Percentiles rank a stretch among this genome's conserved stretches.
phyloP scores from a whole-genome alignment of 257 asterid species.

The Rubia yunnanensis region DNA sequence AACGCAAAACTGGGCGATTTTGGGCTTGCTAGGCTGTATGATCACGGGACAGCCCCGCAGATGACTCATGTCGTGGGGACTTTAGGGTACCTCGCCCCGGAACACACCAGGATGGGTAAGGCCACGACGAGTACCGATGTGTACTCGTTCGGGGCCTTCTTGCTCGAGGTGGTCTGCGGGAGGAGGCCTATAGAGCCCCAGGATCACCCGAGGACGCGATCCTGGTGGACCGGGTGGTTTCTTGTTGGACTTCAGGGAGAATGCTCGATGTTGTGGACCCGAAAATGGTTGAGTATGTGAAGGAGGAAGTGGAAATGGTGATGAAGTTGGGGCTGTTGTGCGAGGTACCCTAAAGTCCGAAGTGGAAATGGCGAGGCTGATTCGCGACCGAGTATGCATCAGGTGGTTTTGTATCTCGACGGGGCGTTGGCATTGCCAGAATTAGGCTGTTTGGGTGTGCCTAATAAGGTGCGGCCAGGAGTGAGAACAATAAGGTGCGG shows the following conservation, averaged over 20 bases:
- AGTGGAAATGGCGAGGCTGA: constrained; percentile 25
- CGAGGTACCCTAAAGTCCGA: too few species aligned
- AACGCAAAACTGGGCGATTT: constrained; percentile 22
- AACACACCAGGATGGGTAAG: neutral
- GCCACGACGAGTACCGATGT: constrained; percentile 53
- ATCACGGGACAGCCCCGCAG: neutral
- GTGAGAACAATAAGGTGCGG: too few species aligned
- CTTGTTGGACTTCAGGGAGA: constrained; percentile 32
- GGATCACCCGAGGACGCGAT: constrained; percentile 21
- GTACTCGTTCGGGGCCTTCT: constrained; percentile 11
- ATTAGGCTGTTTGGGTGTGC: too few species aligned
- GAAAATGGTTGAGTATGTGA: constrained; percentile 27
- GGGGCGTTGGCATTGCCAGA: constrained; percentile 11
- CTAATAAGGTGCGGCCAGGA: too few species aligned
- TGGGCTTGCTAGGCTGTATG: constrained; percentile 3
- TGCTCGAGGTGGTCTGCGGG: neutral
- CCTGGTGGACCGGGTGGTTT: constrained; percentile 47
- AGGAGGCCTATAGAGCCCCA: neutral
- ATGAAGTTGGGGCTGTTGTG: constrained; percentile 12
- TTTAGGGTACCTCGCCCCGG: neutral
- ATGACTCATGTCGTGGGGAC: neutral
- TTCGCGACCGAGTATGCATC: constrained; percentile 41
- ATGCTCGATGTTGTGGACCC: constrained; percentile 39
- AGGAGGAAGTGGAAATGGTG: constrained; percentile 36
- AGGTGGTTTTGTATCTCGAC: constrained; percentile 32